Evolutionary conservation across 2,329 filamentous ascomycete genomes (phyloP).

Genomic region (Apiospora sp.): DNA sequence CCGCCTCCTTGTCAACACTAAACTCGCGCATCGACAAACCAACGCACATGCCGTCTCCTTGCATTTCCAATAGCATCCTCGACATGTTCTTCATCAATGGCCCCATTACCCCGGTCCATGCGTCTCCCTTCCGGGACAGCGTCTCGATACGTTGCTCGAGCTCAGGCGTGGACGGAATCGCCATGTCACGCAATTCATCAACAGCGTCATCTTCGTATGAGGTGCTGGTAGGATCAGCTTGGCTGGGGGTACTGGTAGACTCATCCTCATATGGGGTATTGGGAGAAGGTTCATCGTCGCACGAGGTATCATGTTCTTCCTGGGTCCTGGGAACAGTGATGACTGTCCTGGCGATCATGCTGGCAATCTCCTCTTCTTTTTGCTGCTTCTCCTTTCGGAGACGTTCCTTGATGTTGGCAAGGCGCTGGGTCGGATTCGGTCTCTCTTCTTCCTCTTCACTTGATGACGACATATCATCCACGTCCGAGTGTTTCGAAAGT

Average conservation of each 20-base stretch:
- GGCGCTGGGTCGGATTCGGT: conserved; percentile 24
- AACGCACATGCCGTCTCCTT: conserved; percentile 28
- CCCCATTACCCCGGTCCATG: conserved; percentile 32
- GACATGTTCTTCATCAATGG: conserved; percentile 34
- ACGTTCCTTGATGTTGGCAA: conserved; percentile 29
- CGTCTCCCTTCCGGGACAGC: conserved; percentile 34
- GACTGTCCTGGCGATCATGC: conserved; percentile 31
- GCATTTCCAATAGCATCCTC: conserved; percentile 33
- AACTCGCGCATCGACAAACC: conserved; percentile 27
- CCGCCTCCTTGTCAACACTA: conserved; percentile 27
- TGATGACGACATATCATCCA: background rate
- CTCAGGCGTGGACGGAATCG: conserved; percentile 26
- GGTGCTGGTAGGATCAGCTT: background rate
- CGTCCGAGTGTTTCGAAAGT: conserved; percentile 2
- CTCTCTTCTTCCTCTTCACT: background rate
- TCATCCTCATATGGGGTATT: background rate
- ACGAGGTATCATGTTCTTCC: background rate
- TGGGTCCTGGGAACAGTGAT: background rate
- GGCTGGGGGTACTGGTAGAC: background rate
- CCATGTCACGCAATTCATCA: background rate
- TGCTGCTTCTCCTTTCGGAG: conserved; percentile 32
- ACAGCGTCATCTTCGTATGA: conserved; percentile 9
- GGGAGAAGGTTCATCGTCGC: background rate
- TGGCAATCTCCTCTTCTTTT: conserved; percentile 32
- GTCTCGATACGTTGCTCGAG: conserved; percentile 31